A percentile compares a stretch with the other conserved stretches of the same genome.
These are phyloP conservation scores for Syncephalastrum racemosum DNA, from an alignment of 371 early-diverging fungal genomes.

Conservation along the genomic window DNA sequence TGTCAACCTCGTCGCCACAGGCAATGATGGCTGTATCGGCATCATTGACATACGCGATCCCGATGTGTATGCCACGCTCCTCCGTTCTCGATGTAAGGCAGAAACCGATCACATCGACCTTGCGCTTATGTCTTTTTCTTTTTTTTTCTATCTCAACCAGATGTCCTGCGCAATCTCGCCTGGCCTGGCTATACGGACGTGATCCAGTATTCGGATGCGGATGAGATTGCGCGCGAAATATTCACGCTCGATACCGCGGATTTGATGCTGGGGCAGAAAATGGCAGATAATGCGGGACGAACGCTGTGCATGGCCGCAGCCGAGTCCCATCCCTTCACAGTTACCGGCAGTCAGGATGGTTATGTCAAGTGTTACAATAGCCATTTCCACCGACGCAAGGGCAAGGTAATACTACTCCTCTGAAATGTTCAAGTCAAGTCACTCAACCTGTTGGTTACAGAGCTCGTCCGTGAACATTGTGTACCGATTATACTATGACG, in stretches of 20 bases:
- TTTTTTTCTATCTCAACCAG: not conserved
- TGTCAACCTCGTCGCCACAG: slow-evolving; percentile 9
- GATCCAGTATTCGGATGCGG: slow-evolving; percentile 13
- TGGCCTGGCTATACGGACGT: slow-evolving; percentile 13
- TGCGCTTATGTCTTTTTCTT: not conserved
- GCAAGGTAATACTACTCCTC: slow-evolving; percentile 3
- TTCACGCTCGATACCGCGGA: not conserved
- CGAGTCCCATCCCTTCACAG: slow-evolving; percentile 14
- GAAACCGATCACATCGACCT: not conserved
- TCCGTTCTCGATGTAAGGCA: slow-evolving; percentile 18
- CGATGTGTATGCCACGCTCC: slow-evolving; percentile 1
- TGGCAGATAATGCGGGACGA: not conserved
- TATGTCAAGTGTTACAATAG: slow-evolving; percentile 17
- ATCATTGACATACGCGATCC: slow-evolving; percentile 18
- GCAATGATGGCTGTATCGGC: slow-evolving; percentile 11
- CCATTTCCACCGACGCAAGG: slow-evolving; percentile 2
- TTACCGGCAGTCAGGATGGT: slow-evolving; percentile 12
- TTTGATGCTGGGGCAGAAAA: not conserved
- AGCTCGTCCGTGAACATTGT: slow-evolving; percentile 8
- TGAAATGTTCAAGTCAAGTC: not conserved
- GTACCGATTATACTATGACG: slow-evolving; percentile 23
- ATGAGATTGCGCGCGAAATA: slow-evolving; percentile 3
- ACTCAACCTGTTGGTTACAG: not conserved
- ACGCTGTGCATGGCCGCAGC: slow-evolving; percentile 10
- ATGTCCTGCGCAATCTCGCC: not conserved